phyloP scores from a whole-genome alignment of 768 basidiomycete species.

The Panaeolus cyanescens region DNA sequence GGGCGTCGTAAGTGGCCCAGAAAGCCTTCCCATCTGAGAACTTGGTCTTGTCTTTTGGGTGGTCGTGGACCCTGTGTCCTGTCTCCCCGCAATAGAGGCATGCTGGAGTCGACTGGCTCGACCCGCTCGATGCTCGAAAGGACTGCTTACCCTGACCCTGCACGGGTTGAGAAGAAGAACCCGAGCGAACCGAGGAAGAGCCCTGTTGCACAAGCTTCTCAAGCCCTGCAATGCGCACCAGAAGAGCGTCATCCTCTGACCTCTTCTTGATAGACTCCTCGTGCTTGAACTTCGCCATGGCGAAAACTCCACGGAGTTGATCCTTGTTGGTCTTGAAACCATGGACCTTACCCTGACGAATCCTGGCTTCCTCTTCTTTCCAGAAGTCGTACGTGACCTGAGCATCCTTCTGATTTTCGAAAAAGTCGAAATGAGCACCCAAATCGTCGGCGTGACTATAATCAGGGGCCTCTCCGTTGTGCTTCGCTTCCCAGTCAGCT shows the following conservation, averaged over 20 bases:
- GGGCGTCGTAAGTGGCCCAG: slow-evolving; percentile 10
- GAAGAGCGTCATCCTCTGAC: neutral
- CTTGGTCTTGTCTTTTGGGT: slow-evolving; percentile 7
- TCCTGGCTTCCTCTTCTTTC: slow-evolving; percentile 7
- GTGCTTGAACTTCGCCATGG: neutral
- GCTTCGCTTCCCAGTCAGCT: neutral
- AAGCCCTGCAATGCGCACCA: neutral
- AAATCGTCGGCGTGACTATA: neutral
- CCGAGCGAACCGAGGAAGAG: neutral
- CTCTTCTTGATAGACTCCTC: neutral
- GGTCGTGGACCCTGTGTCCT: slow-evolving; percentile 17
- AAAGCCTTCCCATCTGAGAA: slow-evolving; percentile 11
- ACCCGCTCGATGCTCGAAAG: slow-evolving; percentile 5
- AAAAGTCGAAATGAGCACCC: slow-evolving; percentile 6
- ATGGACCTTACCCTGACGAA: neutral
- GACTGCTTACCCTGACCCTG: neutral
- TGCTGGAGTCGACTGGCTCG: slow-evolving; percentile 7
- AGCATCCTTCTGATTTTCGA: slow-evolving; percentile 1
- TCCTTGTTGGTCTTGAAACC: neutral
- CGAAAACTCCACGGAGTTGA: neutral
- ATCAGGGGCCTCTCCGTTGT: neutral
- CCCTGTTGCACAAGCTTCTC: neutral
- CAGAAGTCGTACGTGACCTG: neutral
- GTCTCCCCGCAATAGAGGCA: slow-evolving; percentile 24
- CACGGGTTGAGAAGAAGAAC: neutral